Conservation (phyloP, 257 asterid species). For the Eucommia ulmoides region DNA sequence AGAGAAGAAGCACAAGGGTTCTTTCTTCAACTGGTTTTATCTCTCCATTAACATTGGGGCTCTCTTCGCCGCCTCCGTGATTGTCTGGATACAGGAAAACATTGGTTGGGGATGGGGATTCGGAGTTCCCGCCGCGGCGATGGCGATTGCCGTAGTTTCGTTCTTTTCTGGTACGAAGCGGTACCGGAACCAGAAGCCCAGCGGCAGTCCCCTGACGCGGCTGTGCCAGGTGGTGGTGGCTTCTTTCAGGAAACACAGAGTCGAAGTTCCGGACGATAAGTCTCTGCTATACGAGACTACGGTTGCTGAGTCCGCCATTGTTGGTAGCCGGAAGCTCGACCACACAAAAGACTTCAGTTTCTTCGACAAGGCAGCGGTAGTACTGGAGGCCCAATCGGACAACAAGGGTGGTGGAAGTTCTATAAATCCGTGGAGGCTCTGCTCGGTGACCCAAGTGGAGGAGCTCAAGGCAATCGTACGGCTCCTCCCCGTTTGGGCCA, state of each 20-base stretch:
- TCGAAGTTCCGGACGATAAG: background rate
- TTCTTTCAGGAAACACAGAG: constrained; percentile 9
- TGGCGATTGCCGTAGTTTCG: constrained; percentile 3
- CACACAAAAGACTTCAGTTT: background rate
- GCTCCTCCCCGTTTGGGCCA: background rate
- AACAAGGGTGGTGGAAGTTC: background rate
- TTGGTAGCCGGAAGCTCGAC: background rate
- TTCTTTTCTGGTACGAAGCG: constrained; percentile 8
- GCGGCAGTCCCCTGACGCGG: constrained; percentile 13
- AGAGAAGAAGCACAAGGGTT: constrained; percentile 10
- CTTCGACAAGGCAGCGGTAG: background rate
- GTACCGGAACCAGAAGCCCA: constrained; percentile 11
- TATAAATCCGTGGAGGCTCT: background rate
- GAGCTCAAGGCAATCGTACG: background rate
- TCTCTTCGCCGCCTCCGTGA: constrained; percentile 7
- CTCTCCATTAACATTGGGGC: constrained; percentile 12
- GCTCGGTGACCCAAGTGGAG: constrained; percentile 1
- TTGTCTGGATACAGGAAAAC: constrained; percentile 14
- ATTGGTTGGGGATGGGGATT: constrained; percentile 15
- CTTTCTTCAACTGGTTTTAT: constrained; percentile 13
- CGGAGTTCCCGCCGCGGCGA: constrained; percentile 11
- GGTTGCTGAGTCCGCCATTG: background rate
- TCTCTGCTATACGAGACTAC: background rate
- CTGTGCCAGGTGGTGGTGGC: constrained; percentile 7
- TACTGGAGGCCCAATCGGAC: constrained; percentile 2